phyloP scores from a whole-genome alignment of 2,329 filamentous ascomycete species.

The Arthroderma sp. region DNA sequence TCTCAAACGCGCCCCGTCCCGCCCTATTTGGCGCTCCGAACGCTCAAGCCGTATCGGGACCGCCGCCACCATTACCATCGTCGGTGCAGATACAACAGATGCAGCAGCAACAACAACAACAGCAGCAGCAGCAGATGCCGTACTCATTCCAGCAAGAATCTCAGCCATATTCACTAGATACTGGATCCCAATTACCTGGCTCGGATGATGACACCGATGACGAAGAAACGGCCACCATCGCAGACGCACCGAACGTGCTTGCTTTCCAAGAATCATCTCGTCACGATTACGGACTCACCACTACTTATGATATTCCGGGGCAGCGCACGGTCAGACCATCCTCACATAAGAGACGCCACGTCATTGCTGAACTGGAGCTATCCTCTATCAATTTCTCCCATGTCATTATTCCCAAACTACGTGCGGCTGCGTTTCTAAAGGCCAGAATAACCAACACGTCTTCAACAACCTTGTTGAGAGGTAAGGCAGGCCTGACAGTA shows the following conservation, averaged over 20 bases:
- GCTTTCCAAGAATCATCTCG: conserved; percentile 24
- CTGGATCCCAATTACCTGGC: not conserved
- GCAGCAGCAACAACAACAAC: conserved; percentile 6
- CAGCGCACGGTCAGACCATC: conserved; percentile 25
- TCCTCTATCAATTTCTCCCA: conserved; percentile 23
- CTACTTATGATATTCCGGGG: conserved; percentile 29
- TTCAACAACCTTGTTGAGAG: conserved; percentile 18
- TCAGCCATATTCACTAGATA: not conserved
- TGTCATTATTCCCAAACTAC: conserved; percentile 28
- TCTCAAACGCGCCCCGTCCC: too few species aligned
- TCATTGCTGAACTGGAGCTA: conserved; percentile 26
- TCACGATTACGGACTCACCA: conserved; percentile 30
- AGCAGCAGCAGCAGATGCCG: conserved; percentile 2
- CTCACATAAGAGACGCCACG: conserved; percentile 22
- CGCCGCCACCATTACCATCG: conserved; percentile 1
- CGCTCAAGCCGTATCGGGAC: not conserved
- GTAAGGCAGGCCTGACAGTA: conserved; percentile 16
- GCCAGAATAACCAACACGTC: conserved; percentile 28
- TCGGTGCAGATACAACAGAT: not conserved
- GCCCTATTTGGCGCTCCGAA: conserved; percentile 1
- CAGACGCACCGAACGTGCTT: conserved; percentile 11
- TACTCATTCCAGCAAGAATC: not conserved
- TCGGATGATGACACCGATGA: not conserved
- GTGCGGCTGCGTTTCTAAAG: conserved; percentile 27
- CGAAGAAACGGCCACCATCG: conserved; percentile 3